phyloP scores from a whole-genome alignment of 345 rosid genomes.

The Bruguiera gymnorhiza region DNA sequence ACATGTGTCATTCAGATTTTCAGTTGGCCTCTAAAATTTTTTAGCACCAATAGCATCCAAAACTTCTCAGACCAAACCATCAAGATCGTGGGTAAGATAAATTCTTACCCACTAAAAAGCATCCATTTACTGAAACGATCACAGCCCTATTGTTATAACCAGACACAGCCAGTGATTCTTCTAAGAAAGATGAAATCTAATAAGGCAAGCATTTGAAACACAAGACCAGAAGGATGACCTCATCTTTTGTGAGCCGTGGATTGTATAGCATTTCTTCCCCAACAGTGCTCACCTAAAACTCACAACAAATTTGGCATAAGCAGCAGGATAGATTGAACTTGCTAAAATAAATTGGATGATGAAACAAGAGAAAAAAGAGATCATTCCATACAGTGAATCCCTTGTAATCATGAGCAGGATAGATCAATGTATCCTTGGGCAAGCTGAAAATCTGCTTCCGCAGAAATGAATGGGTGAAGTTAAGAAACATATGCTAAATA shows the following conservation, averaged over 20 bases:
- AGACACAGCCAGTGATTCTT: no score
- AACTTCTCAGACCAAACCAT: no score
- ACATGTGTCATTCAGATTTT: no score
- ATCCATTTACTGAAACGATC: no score
- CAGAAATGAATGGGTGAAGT: constrained; percentile 3
- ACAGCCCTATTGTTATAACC: no score
- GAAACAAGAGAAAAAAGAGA: neutral
- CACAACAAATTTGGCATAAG: constrained; percentile 12
- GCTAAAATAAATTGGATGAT: neutral
- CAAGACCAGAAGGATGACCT: constrained; percentile 34
- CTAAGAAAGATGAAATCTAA: no score
- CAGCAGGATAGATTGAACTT: neutral
- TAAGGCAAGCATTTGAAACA: neutral
- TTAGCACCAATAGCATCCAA: no score
- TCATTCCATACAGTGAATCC: constrained; percentile 63
- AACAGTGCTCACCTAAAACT: constrained; percentile 77
- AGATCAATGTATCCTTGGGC: constrained; percentile 79
- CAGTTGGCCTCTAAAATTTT: no score
- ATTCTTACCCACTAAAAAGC: no score
- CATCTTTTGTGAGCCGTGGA: constrained; percentile 77
- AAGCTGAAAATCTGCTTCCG: constrained; percentile 68
- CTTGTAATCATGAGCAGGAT: constrained; percentile 94
- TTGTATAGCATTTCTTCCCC: constrained; percentile 82
- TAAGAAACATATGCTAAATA: neutral
- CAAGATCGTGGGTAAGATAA: no score